These are phyloP conservation scores for Phyllosticta citriasiana DNA, from an alignment of 2,329 filamentous ascomycete species.

Conservation along the genomic window DNA sequence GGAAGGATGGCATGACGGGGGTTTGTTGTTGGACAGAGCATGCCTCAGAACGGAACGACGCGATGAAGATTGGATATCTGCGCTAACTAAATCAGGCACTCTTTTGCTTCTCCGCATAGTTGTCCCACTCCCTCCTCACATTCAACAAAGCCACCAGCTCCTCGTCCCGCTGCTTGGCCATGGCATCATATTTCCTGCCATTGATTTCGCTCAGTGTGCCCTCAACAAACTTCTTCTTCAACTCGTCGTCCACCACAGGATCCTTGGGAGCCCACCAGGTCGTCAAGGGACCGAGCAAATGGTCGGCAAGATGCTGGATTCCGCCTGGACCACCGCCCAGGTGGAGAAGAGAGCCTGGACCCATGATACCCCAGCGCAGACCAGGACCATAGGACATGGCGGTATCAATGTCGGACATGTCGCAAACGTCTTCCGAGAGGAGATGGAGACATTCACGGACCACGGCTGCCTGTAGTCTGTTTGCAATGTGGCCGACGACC, in stretches of 20 bases:
- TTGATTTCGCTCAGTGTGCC: slow-evolving; percentile 12
- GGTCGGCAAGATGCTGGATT: slow-evolving; percentile 14
- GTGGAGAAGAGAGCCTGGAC: slow-evolving; percentile 13
- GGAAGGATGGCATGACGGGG: neutral
- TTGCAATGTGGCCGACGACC: slow-evolving; percentile 35
- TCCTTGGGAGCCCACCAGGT: slow-evolving; percentile 14
- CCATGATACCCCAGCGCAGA: slow-evolving; percentile 16
- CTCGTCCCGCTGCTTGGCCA: slow-evolving; percentile 13
- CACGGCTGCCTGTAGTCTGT: slow-evolving; percentile 31
- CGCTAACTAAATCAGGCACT: neutral
- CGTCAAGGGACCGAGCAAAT: slow-evolving; percentile 14
- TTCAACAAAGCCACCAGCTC: slow-evolving; percentile 14
- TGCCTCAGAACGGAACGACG: neutral
- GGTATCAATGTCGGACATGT: slow-evolving; percentile 14
- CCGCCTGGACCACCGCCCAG: slow-evolving; percentile 15
- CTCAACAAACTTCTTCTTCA: slow-evolving; percentile 16
- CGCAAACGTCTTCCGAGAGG: slow-evolving; percentile 13
- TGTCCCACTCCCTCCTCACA: slow-evolving; percentile 13
- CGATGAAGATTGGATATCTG: neutral
- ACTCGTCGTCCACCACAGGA: slow-evolving; percentile 13
- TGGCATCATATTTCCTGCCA: slow-evolving; percentile 11
- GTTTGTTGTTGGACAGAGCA: neutral
- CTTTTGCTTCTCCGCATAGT: slow-evolving; percentile 9
- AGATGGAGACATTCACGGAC: slow-evolving; percentile 14
- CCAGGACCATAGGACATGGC: slow-evolving; percentile 15